Evolutionary conservation across 495 filamentous ascomycete genomes (phyloP), one percentile per base, ranked within the genome.

Genomic region (Tuber magnatum): DNA sequence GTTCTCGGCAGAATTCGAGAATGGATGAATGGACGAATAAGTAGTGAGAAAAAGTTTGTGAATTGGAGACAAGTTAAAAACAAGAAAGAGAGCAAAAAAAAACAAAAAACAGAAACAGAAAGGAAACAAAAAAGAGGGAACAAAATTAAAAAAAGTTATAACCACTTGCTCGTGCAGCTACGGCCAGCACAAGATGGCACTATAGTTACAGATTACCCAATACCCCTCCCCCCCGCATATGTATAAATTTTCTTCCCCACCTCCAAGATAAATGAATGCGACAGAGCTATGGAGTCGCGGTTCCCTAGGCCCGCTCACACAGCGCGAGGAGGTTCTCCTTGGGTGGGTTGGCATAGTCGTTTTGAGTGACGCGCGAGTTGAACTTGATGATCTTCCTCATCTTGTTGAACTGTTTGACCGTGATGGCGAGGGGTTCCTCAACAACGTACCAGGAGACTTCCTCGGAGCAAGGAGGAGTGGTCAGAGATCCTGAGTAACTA

Each of bases 391-490:
- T 84, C 38, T 86, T 83, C 82, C 89, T 88, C 41, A 87, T 85
- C 20, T 82, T 82, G 71, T 85, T 84, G 81, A 87, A 91, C 69
- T 85, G 87, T 40, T 82, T 75, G 16, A 86, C 83, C 46, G 87
- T 86, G 68, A 92, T 81, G 40, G 72, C 68, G 28, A 92, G 80
- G 35, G 86, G 87, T 75, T 87, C 77, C 14, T 86, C 84, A 73
- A 85, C 86, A 28, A 92, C 85, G 74, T 87, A 87, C 88, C 89
- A 92, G 41, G 78, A 82, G 69, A 92, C 86, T n/a, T 84, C 85
- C 82, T 92, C 89, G 20, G 84, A 84, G 85, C 90, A 92, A 2
- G 90, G 90, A 38, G 90, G 90, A 5, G 90, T 92, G 43, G 90
- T 92, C 35, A 92, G 85, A 0, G 88, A 90, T 65, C 90, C 90